Percentiles rank a stretch among this genome's conserved stretches.
Evolutionary conservation across 23 red algal species (phyloP).

Genomic region (Cyanidioschyzon merolae): DNA sequence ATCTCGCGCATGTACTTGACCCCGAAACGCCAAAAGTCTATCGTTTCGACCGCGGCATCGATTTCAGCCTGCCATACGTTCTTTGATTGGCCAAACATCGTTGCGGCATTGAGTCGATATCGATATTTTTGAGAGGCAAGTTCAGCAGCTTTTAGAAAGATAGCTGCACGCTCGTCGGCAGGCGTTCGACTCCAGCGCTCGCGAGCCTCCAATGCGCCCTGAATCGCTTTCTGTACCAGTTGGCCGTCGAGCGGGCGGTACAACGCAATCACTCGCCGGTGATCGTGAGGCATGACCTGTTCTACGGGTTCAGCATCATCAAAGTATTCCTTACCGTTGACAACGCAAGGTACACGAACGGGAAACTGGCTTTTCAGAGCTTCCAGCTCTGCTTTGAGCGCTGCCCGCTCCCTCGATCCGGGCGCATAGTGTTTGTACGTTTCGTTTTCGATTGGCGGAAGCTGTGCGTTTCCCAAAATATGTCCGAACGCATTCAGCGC

Average conservation of each 20-base stretch:
- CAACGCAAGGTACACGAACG: constrained; percentile 21
- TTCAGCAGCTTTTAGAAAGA: constrained; percentile 47
- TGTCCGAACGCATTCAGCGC: not conserved
- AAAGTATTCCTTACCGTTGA: constrained; percentile 28
- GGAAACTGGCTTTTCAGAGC: constrained; percentile 4
- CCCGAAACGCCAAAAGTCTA: constrained; percentile 53
- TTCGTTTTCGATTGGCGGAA: constrained; percentile 34
- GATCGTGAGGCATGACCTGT: constrained; percentile 37
- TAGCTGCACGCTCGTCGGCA: constrained; percentile 22
- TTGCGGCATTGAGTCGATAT: constrained; percentile 26
- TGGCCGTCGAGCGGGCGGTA: constrained; percentile 23
- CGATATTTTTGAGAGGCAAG: constrained; percentile 25
- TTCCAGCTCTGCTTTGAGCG: constrained; percentile 13
- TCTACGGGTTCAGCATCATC: constrained; percentile 9
- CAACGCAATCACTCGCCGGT: constrained; percentile 9
- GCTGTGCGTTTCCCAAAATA: constrained; percentile 2
- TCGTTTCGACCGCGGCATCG: constrained; percentile 45
- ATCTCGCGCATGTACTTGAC: constrained; percentile 25
- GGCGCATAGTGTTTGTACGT: constrained; percentile 28
- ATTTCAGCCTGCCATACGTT: constrained; percentile 51
- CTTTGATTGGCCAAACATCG: constrained; percentile 39
- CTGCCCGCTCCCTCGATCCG: constrained; percentile 28
- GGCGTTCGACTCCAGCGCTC: constrained; percentile 26
- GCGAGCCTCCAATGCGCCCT: constrained; percentile 24
- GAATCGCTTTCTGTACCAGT: constrained; percentile 7